phyloP scores from a whole-genome alignment of 306 rosid species.

The Delonix regia region DNA sequence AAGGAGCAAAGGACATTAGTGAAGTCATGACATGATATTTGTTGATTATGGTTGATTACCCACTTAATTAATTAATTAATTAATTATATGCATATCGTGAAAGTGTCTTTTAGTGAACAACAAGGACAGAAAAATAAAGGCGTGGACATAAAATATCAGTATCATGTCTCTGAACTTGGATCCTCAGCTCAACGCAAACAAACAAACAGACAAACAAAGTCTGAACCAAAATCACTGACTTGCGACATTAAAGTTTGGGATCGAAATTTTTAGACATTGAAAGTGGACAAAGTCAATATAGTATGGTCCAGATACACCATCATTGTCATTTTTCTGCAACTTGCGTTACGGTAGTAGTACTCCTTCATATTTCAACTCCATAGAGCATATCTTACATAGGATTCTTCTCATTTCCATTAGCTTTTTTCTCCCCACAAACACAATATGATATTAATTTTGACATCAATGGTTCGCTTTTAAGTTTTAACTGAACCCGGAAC shows the following conservation, averaged over 20 bases:
- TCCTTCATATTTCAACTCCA: slow-evolving; percentile 28
- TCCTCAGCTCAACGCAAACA: slow-evolving; percentile 1
- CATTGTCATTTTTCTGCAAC: slow-evolving; percentile 41
- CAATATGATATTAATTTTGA: not conserved
- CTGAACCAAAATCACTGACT: slow-evolving; percentile 39
- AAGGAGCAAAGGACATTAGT: not conserved
- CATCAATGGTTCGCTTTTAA: not conserved
- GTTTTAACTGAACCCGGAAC: too few relatives aligned
- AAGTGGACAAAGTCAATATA: slow-evolving; percentile 33
- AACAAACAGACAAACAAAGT: slow-evolving; percentile 13
- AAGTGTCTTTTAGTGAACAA: not conserved
- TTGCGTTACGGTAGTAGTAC: slow-evolving; percentile 38
- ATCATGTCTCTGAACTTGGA: slow-evolving; percentile 34
- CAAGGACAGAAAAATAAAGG: slow-evolving; percentile 35
- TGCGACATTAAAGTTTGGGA: slow-evolving; percentile 43
- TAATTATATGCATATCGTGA: not conserved
- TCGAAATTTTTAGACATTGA: slow-evolving; percentile 38
- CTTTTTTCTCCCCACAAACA: slow-evolving; percentile 1
- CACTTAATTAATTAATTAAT: not conserved
- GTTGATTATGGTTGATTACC: not conserved
- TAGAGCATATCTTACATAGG: not conserved
- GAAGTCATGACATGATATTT: too few relatives aligned
- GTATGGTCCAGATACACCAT: slow-evolving; percentile 15
- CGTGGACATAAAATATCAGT: slow-evolving; percentile 26
- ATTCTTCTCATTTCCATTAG: slow-evolving; percentile 17